These are phyloP conservation scores for Phaffia australis DNA, from an alignment of 768 basidiomycete genomes.

Conservation along the genomic window DNA sequence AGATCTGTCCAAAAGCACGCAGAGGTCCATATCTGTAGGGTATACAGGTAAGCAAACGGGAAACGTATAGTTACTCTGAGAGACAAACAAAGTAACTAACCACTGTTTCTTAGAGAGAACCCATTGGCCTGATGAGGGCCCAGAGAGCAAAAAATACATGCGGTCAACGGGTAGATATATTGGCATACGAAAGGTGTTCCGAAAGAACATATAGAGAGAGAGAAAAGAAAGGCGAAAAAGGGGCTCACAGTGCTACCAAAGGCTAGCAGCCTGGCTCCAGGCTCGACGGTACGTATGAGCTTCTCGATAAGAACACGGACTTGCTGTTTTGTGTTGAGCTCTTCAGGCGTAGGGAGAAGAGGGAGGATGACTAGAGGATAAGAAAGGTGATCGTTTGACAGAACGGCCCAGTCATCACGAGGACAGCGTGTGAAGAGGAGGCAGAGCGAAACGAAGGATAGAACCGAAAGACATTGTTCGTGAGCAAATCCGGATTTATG, in stretches of 20 bases:
- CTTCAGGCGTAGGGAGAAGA: constrained; percentile 76
- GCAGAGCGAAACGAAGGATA: background rate
- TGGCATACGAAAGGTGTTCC: background rate
- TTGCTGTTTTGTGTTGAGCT: constrained; percentile 89
- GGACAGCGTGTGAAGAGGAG: too few relatives aligned
- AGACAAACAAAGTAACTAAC: constrained; percentile 4
- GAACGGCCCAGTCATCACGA: too few relatives aligned
- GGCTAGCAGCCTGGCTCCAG: constrained; percentile 74
- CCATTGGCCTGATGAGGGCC: constrained; percentile 20
- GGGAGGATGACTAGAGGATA: constrained; percentile 58
- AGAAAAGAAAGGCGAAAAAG: background rate
- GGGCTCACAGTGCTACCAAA: constrained; percentile 62
- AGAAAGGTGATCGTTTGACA: too few relatives aligned
- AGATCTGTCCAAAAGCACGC: constrained; percentile 84
- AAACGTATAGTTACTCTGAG: background rate
- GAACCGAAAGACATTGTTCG: background rate
- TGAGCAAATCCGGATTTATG: background rate
- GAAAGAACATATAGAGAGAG: background rate
- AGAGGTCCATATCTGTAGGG: constrained; percentile 85
- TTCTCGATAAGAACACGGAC: constrained; percentile 88
- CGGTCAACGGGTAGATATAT: background rate
- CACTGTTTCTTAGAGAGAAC: constrained; percentile 22
- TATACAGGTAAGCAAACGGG: background rate
- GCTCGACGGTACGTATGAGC: constrained; percentile 89
- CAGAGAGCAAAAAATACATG: background rate